Conservation (phyloP, 2,329 filamentous ascomycete species). For the Clarireedia homoeocarpa region DNA sequence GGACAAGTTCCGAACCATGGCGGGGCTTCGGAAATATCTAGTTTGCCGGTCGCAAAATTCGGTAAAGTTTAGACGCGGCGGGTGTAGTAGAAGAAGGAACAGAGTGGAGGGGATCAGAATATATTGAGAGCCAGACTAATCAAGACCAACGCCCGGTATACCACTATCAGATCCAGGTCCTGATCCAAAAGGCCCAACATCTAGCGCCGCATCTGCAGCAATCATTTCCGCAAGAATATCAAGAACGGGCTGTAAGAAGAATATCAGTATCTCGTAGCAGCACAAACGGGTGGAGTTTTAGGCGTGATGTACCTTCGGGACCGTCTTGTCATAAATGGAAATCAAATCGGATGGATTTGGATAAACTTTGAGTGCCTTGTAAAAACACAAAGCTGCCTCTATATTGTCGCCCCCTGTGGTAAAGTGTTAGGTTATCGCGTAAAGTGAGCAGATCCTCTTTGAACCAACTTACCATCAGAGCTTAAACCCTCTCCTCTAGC, state of each 20-base stretch:
- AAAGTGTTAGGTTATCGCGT: not conserved
- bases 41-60: constrained; percentile 5
- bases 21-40: constrained; percentile 12
- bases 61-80: not conserved
- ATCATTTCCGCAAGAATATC: constrained; percentile 98
- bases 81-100: constrained; percentile 7
- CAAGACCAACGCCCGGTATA: constrained; percentile 24
- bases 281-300: too few relatives aligned
- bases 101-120: constrained; percentile 11
- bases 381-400: constrained; percentile 90
- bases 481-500: constrained; percentile 79
- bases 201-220: constrained; percentile 71
- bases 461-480: constrained; percentile 58
- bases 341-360: constrained; percentile 89
- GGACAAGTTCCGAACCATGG: constrained; percentile 1
- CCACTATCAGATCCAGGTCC: constrained; percentile 27
- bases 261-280: not conserved
- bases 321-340: constrained; percentile 96
- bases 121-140: constrained; percentile 20
- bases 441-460: not conserved
- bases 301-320: constrained; percentile 64
- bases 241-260: constrained; percentile 62
- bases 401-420: constrained; percentile 55
- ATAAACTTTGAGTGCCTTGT: constrained; percentile 98
- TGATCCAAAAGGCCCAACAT: constrained; percentile 40